These are phyloP conservation scores for Arabidopsis lyrata DNA, from an alignment of 441 rosid genomes.

Conservation along the genomic window DNA sequence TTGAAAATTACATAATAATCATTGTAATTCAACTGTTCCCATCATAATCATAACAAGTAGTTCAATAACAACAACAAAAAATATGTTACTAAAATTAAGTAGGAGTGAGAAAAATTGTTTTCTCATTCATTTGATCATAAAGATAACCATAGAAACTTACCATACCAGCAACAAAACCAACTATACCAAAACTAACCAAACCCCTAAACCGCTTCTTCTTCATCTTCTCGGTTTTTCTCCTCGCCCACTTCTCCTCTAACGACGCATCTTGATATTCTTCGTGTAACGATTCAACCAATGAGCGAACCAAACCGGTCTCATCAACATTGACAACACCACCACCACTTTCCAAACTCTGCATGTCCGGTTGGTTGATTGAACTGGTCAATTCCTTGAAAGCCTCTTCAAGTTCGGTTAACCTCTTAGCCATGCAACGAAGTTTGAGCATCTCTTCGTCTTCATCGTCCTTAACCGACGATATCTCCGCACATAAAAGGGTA, in stretches of 20 bases:
- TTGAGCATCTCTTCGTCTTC: conserved; percentile 23
- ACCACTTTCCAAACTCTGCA: not conserved
- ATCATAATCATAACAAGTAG: not conserved
- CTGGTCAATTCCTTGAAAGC: conserved; percentile 8
- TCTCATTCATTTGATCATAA: conserved; percentile 10
- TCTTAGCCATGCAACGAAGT: conserved; percentile 26
- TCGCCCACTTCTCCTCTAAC: conserved; percentile 3
- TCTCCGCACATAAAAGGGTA: conserved; percentile 60
- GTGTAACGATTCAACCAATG: not conserved
- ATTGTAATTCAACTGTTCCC: not conserved
- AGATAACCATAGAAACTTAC: conserved; percentile 43
- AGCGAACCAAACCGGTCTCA: conserved; percentile 23
- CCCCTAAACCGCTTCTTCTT: conserved; percentile 29
- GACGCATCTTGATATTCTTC: conserved; percentile 16
- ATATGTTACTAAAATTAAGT: conserved; percentile 38
- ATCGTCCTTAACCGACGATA: conserved; percentile 41
- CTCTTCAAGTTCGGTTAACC: conserved; percentile 23
- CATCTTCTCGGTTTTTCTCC: conserved; percentile 18
- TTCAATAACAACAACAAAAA: not conserved
- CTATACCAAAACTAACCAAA: conserved; percentile 48
- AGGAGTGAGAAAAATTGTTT: conserved; percentile 28
- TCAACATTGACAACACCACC: conserved; percentile 19
- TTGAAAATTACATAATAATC: not conserved
- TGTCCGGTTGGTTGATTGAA: not conserved
- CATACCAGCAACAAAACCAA: conserved; percentile 44